Base-by-base conservation (phyloP, 2,329 filamentous ascomycete species). In the Fusarium albidum region DNA sequence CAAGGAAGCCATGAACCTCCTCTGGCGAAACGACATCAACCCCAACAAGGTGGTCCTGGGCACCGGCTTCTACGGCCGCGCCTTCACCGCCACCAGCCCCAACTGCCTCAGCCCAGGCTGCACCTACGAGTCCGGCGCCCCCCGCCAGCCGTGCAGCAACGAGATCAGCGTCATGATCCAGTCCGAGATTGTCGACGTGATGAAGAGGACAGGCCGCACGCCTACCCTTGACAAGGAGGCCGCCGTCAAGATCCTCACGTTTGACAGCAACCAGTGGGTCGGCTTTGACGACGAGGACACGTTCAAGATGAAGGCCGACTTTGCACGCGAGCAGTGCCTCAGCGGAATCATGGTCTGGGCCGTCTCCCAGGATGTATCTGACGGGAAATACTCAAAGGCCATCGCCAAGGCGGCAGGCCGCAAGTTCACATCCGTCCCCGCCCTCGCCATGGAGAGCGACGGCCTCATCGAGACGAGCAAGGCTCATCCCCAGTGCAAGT, bases 21-120 rank as follows among this genome's bases (percentile, higher is more conserved):
- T 84, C 3, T 82, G 80, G 78, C 69, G 76, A 6, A 75, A 71
- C 26, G 60, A 74, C 25, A 68, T 84, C 14, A 50, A 69, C 3
- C 73, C 80, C 0, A 38, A 52, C 0, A 75, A 79, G 31, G 67
- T 84, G 7, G 67, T 64, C 6, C 49, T 83, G 1, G 80, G 80
- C 1, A 28, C 75, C 4, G 76, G 65, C 4, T 80, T 77, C 41
- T 82, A 82, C 49, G 76, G 75, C 1, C 60, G 67, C 1, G 28
- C 52, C 7, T 57, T 57, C 27, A 44, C 29, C 11, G 32, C 56
- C 1, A 14, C 53, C 1, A 48, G 54, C 9, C 21, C 62, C 3
- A 26, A 13, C 4, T 69, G 67, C 37, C 37, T 31, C 14, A 46
- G 25, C 7, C 67, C 70, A 1, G 64, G 68, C 0, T 73, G 70